Base-by-base conservation (phyloP, 2,329 filamentous ascomycete genomes). In the Neospermospora avenae region DNA sequence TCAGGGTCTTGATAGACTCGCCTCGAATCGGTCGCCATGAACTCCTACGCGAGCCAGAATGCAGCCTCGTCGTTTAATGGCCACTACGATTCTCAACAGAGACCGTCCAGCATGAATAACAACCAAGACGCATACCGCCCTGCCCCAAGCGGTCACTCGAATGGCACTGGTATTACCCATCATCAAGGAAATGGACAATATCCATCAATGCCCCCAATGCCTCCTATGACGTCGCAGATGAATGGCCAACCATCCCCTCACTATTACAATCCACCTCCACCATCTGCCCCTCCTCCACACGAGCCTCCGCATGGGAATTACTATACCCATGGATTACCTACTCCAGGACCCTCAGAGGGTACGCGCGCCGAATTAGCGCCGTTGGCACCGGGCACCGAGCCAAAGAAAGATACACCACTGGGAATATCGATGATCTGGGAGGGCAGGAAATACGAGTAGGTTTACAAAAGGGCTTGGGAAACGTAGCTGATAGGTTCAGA, bases 401-500 rank as follows among this genome's bases (percentile, higher is more conserved):
- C 65, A 20, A 55, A 58, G 11, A 34, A 55, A 4, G 24, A 56
- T 57, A 62, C 68, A 5, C 68, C 66, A n/a, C 28, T 59, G 22
- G 57, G 65, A 48, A 56, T 55, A 6, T 66, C 67, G 4, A 58
- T 49, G 25, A 46, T 61, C 5, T 57, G 67, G 2, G 62, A 67
- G 49, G 68, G 67, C 1, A 62, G 64, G 55, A 70, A 58, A 67
- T 71, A 71, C 45, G 68, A 70, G 70, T 71, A 64, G n/a, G 68
- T 68, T 3, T 49, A n/a, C 24, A 14, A 10, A 8, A 35, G 8
- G 35, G 18, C 14, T 45, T 25, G 16, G 34, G 14, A 35, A 46
- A 31, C 34, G 16, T 41, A 58, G 41, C 65, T 69, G 55, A 69
- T 44, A 16, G 16, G n/a, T 28, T n/a, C 79, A 89, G 86, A 63